phyloP scores from a whole-genome alignment of 73 alveolate genomes.

The Paramecium caudatum region DNA sequence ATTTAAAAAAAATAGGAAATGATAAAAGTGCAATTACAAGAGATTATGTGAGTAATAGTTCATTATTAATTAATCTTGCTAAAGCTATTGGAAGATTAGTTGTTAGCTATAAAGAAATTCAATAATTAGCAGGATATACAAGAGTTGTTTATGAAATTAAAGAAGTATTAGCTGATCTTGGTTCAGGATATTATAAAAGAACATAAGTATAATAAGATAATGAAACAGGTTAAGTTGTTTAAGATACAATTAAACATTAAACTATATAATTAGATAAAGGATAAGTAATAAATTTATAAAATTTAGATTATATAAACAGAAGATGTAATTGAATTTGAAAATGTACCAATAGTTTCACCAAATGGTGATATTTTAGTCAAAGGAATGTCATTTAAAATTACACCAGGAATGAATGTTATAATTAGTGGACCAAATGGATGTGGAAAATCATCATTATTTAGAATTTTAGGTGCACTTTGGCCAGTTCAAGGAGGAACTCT shows the following conservation, averaged over 20 bases:
- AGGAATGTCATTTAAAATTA: slow-evolving; percentile 83
- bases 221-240: slow-evolving; percentile 6
- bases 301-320: slow-evolving; percentile 35
- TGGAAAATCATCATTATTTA: slow-evolving; percentile 94
- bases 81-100: slow-evolving; percentile 95
- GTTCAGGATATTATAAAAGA: slow-evolving; percentile 68
- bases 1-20: slow-evolving; percentile 78
- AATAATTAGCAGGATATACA: slow-evolving; percentile 95
- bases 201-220: slow-evolving; percentile 35
- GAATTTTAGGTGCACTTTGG: slow-evolving; percentile 97
- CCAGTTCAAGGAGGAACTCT: slow-evolving; percentile 93
- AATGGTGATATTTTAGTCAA: slow-evolving; percentile 91
- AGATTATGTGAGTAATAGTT: slow-evolving; percentile 94
- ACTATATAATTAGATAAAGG: slow-evolving; percentile 69
- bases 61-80: slow-evolving; percentile 92
- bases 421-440: slow-evolving; percentile 98
- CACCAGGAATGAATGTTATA: slow-evolving; percentile 92
- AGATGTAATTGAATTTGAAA: slow-evolving; percentile 83
- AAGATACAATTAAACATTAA: neutral
- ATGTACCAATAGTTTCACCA: slow-evolving; percentile 93
- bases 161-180: slow-evolving; percentile 89
- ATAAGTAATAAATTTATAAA: neutral
- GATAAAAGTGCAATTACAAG: slow-evolving; percentile 82
- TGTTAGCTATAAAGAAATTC: slow-evolving; percentile 92
- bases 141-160: slow-evolving; percentile 86